phyloP scores from a whole-genome alignment of 306 rosid species.

The Glycyrrhiza uralensis region DNA sequence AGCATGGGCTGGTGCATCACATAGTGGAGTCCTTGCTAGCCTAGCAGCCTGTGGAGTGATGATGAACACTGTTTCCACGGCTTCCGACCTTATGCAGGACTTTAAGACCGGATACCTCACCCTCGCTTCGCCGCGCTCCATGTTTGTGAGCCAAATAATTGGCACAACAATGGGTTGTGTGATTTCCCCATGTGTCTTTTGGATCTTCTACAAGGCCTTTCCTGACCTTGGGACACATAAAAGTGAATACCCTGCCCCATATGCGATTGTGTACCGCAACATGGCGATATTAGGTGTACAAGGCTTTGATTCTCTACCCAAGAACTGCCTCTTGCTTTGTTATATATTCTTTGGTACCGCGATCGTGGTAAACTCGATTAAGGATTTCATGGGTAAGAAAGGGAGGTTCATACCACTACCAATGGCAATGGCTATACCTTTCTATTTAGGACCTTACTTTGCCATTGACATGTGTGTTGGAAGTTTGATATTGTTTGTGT shows the following conservation, averaged over 20 bases:
- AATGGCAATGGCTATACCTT: slow-evolving; percentile 59
- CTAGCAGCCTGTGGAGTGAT: slow-evolving; percentile 56
- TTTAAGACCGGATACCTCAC: slow-evolving; percentile 54
- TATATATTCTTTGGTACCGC: slow-evolving; percentile 39
- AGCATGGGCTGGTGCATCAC: slow-evolving; percentile 52
- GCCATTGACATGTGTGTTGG: slow-evolving; percentile 59
- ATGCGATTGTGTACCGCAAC: slow-evolving; percentile 39
- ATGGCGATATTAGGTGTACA: slow-evolving; percentile 46
- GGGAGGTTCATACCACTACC: slow-evolving; percentile 52
- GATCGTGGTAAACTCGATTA: slow-evolving; percentile 31
- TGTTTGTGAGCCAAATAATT: slow-evolving; percentile 54
- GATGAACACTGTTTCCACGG: slow-evolving; percentile 53
- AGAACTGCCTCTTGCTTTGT: slow-evolving; percentile 43
- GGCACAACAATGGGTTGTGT: slow-evolving; percentile 57
- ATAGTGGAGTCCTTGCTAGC: slow-evolving; percentile 49
- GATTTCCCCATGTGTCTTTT: slow-evolving; percentile 47
- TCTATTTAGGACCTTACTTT: slow-evolving; percentile 47
- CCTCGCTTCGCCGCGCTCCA: slow-evolving; percentile 46
- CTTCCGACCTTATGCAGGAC: slow-evolving; percentile 52
- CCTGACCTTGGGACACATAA: slow-evolving; percentile 38
- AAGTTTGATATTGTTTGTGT: slow-evolving; percentile 41
- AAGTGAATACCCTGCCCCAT: slow-evolving; percentile 43
- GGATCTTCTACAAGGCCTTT: slow-evolving; percentile 51
- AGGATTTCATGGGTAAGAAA: slow-evolving; percentile 37
- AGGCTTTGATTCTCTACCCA: slow-evolving; percentile 41